A percentile compares a stretch with the other conserved stretches of the same genome.
Evolutionary conservation across 225 moss, liverwort and hornwort species (phyloP).

Genomic region (Thuidium tamariscinum): DNA sequence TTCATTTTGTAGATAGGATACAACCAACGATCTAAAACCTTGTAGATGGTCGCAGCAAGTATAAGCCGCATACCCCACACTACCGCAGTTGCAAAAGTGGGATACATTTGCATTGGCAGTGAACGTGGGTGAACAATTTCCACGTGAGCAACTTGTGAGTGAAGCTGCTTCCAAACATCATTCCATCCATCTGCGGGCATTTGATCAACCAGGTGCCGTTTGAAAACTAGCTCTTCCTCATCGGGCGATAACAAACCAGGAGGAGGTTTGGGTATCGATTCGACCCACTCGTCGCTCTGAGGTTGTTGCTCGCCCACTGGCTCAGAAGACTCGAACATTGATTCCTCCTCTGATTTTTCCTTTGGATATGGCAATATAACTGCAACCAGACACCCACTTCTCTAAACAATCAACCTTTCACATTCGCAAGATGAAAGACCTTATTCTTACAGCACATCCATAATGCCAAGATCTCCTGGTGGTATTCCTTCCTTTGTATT

Average conservation of each 20-base stretch:
- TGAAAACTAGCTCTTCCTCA: slow-evolving; percentile 52
- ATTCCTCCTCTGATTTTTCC: not conserved
- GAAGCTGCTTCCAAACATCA: slow-evolving; percentile 85
- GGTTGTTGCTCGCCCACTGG: slow-evolving; percentile 4
- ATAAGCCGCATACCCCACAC: slow-evolving; percentile 95
- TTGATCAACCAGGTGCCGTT: slow-evolving; percentile 68
- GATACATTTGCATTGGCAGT: slow-evolving; percentile 63
- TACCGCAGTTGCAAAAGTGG: slow-evolving; percentile 78
- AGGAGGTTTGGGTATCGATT: slow-evolving; percentile 3
- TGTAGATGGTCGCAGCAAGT: slow-evolving; percentile 58
- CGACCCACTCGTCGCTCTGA: slow-evolving; percentile 16
- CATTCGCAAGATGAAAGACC: slow-evolving; percentile 1
- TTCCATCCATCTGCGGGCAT: slow-evolving; percentile 99
- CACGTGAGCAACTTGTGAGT: slow-evolving; percentile 67
- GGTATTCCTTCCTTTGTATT: slow-evolving; percentile 3
- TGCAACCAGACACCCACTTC: slow-evolving; percentile 11
- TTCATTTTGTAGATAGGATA: slow-evolving; percentile 87
- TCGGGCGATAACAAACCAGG: slow-evolving; percentile 3
- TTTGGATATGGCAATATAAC: slow-evolving; percentile 43
- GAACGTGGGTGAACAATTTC: slow-evolving; percentile 77
- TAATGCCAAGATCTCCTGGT: slow-evolving; percentile 3
- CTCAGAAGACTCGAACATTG: not conserved
- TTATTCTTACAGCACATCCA: not conserved
- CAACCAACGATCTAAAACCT: slow-evolving; percentile 69
- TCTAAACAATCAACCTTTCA: not conserved